Conservation (phyloP, 1,284 basidiomycete genomes). For the Rhodotorula sp. region DNA sequence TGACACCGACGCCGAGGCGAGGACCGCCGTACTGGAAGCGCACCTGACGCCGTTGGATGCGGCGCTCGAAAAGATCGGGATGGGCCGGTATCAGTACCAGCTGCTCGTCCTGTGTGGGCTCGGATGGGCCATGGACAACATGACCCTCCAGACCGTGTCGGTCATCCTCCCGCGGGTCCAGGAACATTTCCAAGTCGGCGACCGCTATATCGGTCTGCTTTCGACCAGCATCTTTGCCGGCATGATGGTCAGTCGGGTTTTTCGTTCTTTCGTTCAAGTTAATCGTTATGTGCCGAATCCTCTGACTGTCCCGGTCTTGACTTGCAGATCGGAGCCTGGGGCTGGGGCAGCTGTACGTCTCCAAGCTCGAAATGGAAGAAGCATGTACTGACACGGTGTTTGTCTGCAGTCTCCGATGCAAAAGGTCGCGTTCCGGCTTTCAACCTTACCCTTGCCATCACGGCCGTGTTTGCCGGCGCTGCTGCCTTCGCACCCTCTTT, state of each 20-base stretch:
- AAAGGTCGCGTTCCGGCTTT: conserved; percentile 81
- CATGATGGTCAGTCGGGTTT: conserved; percentile 66
- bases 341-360: conserved; percentile 78
- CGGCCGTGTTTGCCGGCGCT: conserved; percentile 81
- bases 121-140: conserved; percentile 86
- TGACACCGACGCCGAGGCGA: background rate
- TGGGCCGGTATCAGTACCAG: conserved; percentile 38
- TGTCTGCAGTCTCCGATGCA: conserved; percentile 54
- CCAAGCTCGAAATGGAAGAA: conserved; percentile 2
- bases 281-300: too few relatives aligned
- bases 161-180: conserved; percentile 92
- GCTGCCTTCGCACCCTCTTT: conserved; percentile 77
- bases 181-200: conserved; percentile 68
- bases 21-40: background rate
- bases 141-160: conserved; percentile 73
- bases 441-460: conserved; percentile 87
- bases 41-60: conserved; percentile 36
- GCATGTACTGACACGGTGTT: background rate
- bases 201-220: conserved; percentile 69
- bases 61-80: conserved; percentile 42
- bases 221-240: conserved; percentile 82
- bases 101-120: conserved; percentile 52
- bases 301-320: background rate
- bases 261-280: too few relatives aligned
- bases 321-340: conserved; percentile 48